phyloP scores from a whole-genome alignment of 495 filamentous ascomycete genomes.

The Apiosordaria backusii region DNA sequence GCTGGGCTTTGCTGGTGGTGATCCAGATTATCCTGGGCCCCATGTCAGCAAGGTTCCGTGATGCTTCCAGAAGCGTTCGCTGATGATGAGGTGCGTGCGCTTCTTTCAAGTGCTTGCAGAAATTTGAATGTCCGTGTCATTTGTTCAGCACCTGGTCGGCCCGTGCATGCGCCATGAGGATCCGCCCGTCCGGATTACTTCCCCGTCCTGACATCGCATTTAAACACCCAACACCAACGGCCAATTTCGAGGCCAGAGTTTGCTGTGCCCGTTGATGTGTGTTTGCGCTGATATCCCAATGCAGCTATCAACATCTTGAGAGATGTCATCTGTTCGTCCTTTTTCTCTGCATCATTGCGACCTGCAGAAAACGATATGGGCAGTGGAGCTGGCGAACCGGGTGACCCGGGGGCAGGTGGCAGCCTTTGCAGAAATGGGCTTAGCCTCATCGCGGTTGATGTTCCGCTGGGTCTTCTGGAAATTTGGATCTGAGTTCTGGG shows the following conservation, averaged over 20 bases:
- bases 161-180: background rate
- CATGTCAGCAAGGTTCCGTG: background rate
- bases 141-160: background rate
- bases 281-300: background rate
- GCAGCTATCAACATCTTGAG: background rate
- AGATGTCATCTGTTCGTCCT: background rate
- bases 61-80: constrained; percentile 1
- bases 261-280: background rate
- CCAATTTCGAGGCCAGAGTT: background rate
- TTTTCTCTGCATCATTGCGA: background rate
- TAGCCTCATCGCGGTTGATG: constrained; percentile 22
- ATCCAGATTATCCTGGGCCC: background rate
- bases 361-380: background rate
- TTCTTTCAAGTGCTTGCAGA: background rate
- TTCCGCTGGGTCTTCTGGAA: constrained; percentile 21
- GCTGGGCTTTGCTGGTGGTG: background rate
- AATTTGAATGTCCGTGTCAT: background rate
- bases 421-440: constrained; percentile 11
- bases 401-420: constrained; percentile 6
- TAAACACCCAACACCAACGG: background rate
- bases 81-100: background rate
- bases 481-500: constrained; percentile 23
- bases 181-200: constrained; percentile 1
- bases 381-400: constrained; percentile 12
- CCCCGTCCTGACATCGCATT: background rate